A percentile compares a stretch with the other conserved stretches of the same genome.
phyloP scores from a whole-genome alignment of 129 eudicot genomes.

The Sambucus nigra region DNA sequence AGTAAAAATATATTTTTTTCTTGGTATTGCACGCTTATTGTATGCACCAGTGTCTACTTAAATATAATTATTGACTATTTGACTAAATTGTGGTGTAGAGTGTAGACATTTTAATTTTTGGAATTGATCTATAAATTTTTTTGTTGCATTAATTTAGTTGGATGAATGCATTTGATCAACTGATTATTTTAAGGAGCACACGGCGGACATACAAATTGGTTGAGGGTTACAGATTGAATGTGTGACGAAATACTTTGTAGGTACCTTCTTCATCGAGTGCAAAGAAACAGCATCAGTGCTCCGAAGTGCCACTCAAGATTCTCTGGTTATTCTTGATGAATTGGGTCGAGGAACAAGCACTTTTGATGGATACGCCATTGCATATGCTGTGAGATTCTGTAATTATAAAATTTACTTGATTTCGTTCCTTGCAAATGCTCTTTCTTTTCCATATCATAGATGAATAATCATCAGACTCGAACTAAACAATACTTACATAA shows the following conservation, averaged over 20 bases:
- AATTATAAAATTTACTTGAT: neutral
- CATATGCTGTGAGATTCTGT: slow-evolving; percentile 74
- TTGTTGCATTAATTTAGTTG: too few relatives aligned
- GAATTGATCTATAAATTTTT: too few relatives aligned
- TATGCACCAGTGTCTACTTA: too few relatives aligned
- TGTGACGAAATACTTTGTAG: slow-evolving; percentile 27
- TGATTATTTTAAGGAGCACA: too few relatives aligned
- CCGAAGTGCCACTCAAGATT: slow-evolving; percentile 78
- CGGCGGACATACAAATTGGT: too few relatives aligned
- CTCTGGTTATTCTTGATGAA: slow-evolving; percentile 92
- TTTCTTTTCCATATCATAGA: neutral
- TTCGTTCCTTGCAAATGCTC: neutral
- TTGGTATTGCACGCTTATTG: too few relatives aligned
- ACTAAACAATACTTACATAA: too few relatives aligned
- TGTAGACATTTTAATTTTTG: too few relatives aligned
- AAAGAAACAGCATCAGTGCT: slow-evolving; percentile 91
- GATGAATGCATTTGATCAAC: too few relatives aligned
- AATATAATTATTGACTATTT: too few relatives aligned
- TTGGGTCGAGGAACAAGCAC: slow-evolving; percentile 98
- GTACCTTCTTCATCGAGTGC: slow-evolving; percentile 86
- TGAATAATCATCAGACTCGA: neutral
- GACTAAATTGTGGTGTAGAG: too few relatives aligned
- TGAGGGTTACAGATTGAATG: neutral
- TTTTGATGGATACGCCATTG: slow-evolving; percentile 94
- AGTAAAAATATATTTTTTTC: too few relatives aligned